Evolutionary conservation across 2,329 filamentous ascomycete species (phyloP), one percentile per base, ranked within the genome.

Genomic region (Colletotrichum karsti): DNA sequence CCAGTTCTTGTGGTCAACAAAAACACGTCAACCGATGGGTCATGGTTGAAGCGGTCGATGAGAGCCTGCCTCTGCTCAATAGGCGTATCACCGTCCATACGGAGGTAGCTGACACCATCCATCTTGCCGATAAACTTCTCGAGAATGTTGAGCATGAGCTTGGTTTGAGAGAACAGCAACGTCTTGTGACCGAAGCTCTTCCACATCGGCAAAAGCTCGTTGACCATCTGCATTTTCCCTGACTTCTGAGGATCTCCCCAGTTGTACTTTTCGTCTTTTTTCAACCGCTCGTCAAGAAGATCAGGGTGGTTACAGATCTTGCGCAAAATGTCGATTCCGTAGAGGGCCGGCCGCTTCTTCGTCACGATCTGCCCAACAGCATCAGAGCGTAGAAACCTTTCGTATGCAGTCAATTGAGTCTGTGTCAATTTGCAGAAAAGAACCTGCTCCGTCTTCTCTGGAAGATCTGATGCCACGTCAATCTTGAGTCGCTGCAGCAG

Each of bases 271-370:
- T 85, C 76, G 72, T 92, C 91, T 61, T 75, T 75, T 67, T 80
- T 84, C 15, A 88, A 77, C 24, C 74, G 78, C 46, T 86, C 93
- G 73, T 96, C 90, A 2, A 92, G 83, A 2, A 99, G 84, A 80
- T 99, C 96, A 0, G 97, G 96, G 74, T 99, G 97, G 71, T 99
- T 99, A 83, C 95, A 98, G 61, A 99, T 95, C 79, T 99, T 99
- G 57, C 96, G 91, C 41, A 99, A 83, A 26, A 95, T 92, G 73
- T 98, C 95, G 70, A 99, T 94, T 7, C 95, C 96, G 73, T 92
- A 97, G 1, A 99, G 84, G 3, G 94, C 92, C 74, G 97, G 92
- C 4, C 91, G 88, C 68, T 89, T 92, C 41, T 90, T 90, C 51
- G 87, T 89, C 42, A 95, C 80, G 63, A 98, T 97, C 0, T 92